Base-by-base conservation (phyloP, 2,329 filamentous ascomycete species). In the Emmonsia crescens region DNA sequence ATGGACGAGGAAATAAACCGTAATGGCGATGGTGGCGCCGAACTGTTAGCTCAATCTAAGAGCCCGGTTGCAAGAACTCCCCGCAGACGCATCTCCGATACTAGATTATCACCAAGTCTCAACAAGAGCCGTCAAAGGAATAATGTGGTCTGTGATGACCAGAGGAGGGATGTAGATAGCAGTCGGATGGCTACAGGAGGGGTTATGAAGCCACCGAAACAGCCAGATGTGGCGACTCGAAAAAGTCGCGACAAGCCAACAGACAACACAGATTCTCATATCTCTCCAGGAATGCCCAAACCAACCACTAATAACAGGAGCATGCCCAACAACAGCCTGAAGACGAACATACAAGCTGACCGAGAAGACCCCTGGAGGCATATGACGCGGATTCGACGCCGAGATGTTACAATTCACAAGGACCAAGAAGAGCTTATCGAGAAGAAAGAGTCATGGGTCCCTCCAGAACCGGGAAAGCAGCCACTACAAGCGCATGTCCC, bases 351-450 rank as follows among this genome's bases (percentile, higher is more conserved):
- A 10, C 24, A 31, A 21, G 6, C 56, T 4, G 16, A 9, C 10
- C 27, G 24, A 57, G 57, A 55, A 31, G 59, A 46, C 21, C 68
- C 70, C 12, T 75, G 73, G 73, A 58, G 69, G 24, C 10, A 52
- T 12, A 49, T 59, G 63, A 67, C 68, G 40, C 71, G 66, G 21
- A 77, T 83, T 60, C 70, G 72, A 36, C 73, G 72, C 21, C 71
- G 67, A 51, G 77, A 81, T 65, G 69, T 80, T 38, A 72, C 67
- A 29, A 79, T 83, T 59, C 76, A 80, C 1, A 72, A 69, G 31
- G 75, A 80, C 19, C 85, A 87, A 66, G 68, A 71, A 51, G 66
- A 73, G 9, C 72, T 86, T 5, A 71, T 87, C 1, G 75, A 78
- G 5, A 69, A 74, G 12, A 63, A 72, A 5, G 73, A 78, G 19